Evolutionary conservation across 768 basidiomycete genomes (phyloP).

Genomic region (Austroboletus eburneus): DNA sequence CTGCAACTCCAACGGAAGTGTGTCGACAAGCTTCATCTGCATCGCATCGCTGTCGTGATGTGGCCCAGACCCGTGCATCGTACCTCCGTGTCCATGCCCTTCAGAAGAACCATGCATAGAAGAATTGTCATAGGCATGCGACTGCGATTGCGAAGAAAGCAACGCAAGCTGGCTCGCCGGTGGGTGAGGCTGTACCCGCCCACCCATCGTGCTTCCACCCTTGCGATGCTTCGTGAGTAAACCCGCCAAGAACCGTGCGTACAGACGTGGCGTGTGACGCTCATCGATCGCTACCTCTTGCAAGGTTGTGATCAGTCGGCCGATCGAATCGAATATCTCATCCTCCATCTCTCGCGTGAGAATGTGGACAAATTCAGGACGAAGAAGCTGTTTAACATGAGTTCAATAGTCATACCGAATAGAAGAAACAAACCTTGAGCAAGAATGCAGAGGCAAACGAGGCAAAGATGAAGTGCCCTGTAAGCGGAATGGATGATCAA

Average conservation of each 20-base stretch:
- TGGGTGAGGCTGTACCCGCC: constrained; percentile 49
- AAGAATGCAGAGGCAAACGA: constrained; percentile 82
- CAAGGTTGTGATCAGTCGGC: constrained; percentile 66
- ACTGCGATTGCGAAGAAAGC: constrained; percentile 6
- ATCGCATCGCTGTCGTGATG: constrained; percentile 27
- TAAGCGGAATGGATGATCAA: not conserved
- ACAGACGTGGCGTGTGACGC: constrained; percentile 74
- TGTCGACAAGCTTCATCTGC: constrained; percentile 23
- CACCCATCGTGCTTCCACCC: constrained; percentile 53
- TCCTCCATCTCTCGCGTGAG: constrained; percentile 56
- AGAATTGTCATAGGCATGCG: constrained; percentile 17
- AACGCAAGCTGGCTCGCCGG: constrained; percentile 36
- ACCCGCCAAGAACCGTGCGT: constrained; percentile 75
- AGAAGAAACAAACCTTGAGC: constrained; percentile 52
- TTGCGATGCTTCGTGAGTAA: constrained; percentile 65
- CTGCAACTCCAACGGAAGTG: not conserved
- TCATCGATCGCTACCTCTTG: constrained; percentile 78
- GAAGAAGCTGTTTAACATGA: constrained; percentile 48
- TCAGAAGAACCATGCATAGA: constrained; percentile 23
- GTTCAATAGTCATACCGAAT: not conserved
- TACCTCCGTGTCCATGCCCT: not conserved
- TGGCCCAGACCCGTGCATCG: constrained; percentile 9
- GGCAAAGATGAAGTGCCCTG: constrained; percentile 74
- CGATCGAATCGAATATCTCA: constrained; percentile 69
- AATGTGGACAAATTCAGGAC: constrained; percentile 67